phyloP scores from a whole-genome alignment of 176 grass and related monocot species.

The Rhipidocladum racemiflorum region DNA sequence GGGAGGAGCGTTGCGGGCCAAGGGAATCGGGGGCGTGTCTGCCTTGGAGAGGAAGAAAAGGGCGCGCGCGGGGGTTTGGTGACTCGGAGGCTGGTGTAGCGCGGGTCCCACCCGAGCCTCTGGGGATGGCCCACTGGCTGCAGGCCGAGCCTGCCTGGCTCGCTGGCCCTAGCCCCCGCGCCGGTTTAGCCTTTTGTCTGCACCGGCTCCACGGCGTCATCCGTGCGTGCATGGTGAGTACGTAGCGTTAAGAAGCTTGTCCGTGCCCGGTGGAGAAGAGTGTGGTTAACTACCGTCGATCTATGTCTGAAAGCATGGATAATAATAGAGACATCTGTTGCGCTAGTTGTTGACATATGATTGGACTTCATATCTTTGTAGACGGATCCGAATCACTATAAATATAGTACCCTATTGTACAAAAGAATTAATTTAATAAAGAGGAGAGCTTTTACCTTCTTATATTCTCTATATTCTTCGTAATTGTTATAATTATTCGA shows the following conservation, averaged over 20 bases:
- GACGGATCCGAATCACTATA: no score
- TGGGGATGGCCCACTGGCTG: background rate
- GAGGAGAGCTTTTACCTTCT: no score
- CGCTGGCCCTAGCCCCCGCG: background rate
- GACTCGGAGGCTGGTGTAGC: background rate
- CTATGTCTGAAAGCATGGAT: no score
- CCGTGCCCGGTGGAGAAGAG: background rate
- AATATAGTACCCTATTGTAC: no score
- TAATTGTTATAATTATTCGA: no score
- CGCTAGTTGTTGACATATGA: no score
- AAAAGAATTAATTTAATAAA: no score
- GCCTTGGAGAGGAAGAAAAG: slow-evolving; percentile 31
- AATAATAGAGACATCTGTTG: no score
- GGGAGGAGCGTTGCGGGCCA: background rate
- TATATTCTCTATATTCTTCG: no score
- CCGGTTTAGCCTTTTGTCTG: background rate
- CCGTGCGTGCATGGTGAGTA: background rate
- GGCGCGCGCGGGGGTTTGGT: no score
- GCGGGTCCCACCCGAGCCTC: background rate
- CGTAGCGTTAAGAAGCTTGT: background rate
- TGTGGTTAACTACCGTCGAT: no score
- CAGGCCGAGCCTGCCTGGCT: background rate
- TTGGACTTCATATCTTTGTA: no score
- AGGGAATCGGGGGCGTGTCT: background rate
- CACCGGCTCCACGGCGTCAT: background rate